These are phyloP conservation scores for Starmerella powellii DNA, from an alignment of 805 yeast genomes.

Conservation along the genomic window DNA sequence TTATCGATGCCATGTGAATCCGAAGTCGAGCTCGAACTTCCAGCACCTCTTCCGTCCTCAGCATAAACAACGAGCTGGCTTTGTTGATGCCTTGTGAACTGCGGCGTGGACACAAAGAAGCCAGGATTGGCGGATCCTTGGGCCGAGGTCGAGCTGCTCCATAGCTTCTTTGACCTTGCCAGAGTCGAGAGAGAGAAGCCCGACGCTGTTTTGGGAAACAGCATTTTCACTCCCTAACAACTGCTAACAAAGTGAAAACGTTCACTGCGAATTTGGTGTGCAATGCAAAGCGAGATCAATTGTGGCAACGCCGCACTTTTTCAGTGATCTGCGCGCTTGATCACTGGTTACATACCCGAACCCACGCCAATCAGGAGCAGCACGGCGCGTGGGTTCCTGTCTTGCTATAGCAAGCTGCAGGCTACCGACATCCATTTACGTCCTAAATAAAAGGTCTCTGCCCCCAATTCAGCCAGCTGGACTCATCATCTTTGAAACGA, in stretches of 20 bases:
- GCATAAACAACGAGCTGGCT: slow-evolving; percentile 24
- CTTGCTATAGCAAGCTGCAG: too few species aligned
- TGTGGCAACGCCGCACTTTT: too few species aligned
- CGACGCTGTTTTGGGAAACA: slow-evolving; percentile 30
- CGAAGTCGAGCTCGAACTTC: slow-evolving; percentile 7
- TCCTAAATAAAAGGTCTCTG: too few species aligned
- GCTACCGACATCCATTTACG: too few species aligned
- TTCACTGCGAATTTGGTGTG: too few species aligned
- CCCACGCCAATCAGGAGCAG: not conserved
- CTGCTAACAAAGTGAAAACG: too few species aligned
- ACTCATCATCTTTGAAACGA: too few species aligned
- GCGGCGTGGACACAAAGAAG: slow-evolving; percentile 33
- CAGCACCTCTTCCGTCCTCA: slow-evolving; percentile 20
- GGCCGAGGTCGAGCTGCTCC: slow-evolving; percentile 24
- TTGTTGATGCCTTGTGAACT: slow-evolving; percentile 31
- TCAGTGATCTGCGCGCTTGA: not conserved
- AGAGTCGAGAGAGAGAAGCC: slow-evolving; percentile 30
- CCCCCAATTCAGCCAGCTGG: too few species aligned
- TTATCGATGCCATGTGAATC: slow-evolving; percentile 14
- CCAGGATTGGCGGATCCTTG: slow-evolving; percentile 26
- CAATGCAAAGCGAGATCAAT: too few species aligned
- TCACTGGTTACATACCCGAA: not conserved
- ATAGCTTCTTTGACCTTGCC: slow-evolving; percentile 26
- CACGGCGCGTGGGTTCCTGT: not conserved
- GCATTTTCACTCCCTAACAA: slow-evolving; percentile 22